Evolutionary conservation across 805 yeast genomes (phyloP), one percentile per base, ranked within the genome.

Genomic region (Candida wancherniae): DNA sequence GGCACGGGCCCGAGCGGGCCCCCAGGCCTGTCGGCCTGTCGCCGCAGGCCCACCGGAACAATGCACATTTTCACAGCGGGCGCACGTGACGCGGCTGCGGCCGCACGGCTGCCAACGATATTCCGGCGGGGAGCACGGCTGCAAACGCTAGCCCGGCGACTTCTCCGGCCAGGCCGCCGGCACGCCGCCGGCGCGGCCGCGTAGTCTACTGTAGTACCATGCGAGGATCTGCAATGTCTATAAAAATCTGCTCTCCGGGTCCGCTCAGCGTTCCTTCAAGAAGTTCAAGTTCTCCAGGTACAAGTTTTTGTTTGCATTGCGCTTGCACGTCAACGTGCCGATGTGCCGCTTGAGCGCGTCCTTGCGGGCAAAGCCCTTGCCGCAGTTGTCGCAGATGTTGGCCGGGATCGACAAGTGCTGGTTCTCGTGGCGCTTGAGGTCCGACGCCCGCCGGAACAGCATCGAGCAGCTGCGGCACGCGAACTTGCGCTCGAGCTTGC

Each of bases 281-380:
- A 50, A 55, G 10, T 48, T 44, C 28, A 65, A 43, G 38, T 65
- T 65, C 11, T 55, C 59, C 13, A 47, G 37, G 32, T 64, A 62
- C 14, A 63, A 40, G 33, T 55, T 51, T 49, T 77, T 72, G 33
- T 74, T 79, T 22, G 84, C 71, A 50, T 83, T 83, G 33, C 92
- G 52, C 41, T 73, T 73, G 60, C 94, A 83, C 0, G 92, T 83
- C 39, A 79, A 58, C 0, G 94, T 83, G 29, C 80, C 81, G 33
- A 66, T 64, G 53, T 83, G 94, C 44, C 94, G 64, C 51, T 82
- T 83, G 45, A 83, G 61, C 0, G 92, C 92, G 57, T 83, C 94
- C 47, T 80, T 81, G 28, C 94, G 61, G 2, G 92, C 90, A 66
- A 83, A 83, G 0, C 92, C 88, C 49, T 83, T 83, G 21, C 84